Evolutionary conservation across 176 grass and related monocot genomes (phyloP).

Genomic region (Zea luxurians): DNA sequence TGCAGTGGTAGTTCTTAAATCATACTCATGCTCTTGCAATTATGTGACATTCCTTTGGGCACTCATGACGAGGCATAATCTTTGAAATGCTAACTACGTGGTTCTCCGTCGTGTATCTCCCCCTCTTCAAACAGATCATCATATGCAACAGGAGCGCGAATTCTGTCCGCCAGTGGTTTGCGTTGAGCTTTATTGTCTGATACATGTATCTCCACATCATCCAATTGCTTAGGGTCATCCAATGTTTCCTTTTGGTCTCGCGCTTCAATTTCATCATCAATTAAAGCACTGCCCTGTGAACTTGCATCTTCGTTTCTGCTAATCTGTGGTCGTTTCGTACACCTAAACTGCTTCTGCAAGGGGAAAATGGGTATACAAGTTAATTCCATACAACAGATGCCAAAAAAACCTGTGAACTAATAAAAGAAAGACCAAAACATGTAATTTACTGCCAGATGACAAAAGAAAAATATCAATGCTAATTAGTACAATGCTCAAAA

Average conservation of each 20-base stretch:
- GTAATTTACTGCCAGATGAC: not conserved
- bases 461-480: not conserved
- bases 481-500: not conserved
- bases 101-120: conserved; percentile 63
- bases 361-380: conserved; percentile 29
- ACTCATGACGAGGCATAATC: not conserved
- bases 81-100: conserved; percentile 31
- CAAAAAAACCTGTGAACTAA: not conserved
- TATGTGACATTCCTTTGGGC: conserved; percentile 5
- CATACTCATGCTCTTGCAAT: conserved; percentile 5
- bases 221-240: conserved; percentile 49
- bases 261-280: conserved; percentile 45
- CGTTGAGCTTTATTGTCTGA: conserved; percentile 42
- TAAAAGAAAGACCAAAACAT: conserved; percentile 3
- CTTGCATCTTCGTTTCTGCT: conserved; percentile 62
- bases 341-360: conserved; percentile 84
- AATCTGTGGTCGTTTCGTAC: conserved; percentile 42
- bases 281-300: conserved; percentile 52
- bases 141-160: conserved; percentile 78
- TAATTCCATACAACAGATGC: conserved; percentile 23
- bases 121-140: conserved; percentile 93
- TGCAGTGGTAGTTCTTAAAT: conserved; percentile 1
- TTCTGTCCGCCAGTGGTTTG: conserved; percentile 66
- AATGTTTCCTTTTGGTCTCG: conserved; percentile 43
- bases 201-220: conserved; percentile 29